Conservation (phyloP, 768 basidiomycete species). For the Tricholomella constricta region DNA sequence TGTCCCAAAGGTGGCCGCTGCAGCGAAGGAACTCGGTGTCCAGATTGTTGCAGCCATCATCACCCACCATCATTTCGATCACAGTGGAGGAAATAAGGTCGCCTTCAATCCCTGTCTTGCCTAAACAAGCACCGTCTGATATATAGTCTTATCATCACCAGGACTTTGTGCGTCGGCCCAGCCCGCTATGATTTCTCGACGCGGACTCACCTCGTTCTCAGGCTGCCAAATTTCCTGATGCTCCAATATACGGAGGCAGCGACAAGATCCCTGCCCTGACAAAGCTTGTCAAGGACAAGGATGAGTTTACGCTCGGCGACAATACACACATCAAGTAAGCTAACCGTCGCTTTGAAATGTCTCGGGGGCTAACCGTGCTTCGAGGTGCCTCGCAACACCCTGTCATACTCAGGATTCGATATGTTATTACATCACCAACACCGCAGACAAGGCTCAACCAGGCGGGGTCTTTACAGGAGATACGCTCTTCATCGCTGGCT, state of each 20-base stretch:
- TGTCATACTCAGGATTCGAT: constrained; percentile 98
- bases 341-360: background rate
- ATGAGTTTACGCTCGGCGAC: constrained; percentile 74
- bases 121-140: background rate
- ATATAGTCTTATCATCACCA: constrained; percentile 17
- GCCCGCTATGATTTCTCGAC: background rate
- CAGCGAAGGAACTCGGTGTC: constrained; percentile 63
- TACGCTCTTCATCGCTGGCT: constrained; percentile 86
- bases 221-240: constrained; percentile 46
- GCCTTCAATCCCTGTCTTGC: constrained; percentile 9
- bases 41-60: constrained; percentile 75
- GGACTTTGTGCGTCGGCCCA: constrained; percentile 51
- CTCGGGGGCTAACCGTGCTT: constrained; percentile 7
- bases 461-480: constrained; percentile 94
- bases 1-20: constrained; percentile 63
- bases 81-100: constrained; percentile 86
- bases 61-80: constrained; percentile 92
- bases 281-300: constrained; percentile 76
- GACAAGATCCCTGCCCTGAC: constrained; percentile 65
- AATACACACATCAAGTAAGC: constrained; percentile 59
- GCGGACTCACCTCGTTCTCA: constrained; percentile 21
- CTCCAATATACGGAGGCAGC: constrained; percentile 82
- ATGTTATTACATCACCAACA: constrained; percentile 77
- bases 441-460: constrained; percentile 47
- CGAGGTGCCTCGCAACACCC: constrained; percentile 81